Conservation (phyloP, 2,329 filamentous ascomycete species). For the Scolecobasidium constrictum region DNA sequence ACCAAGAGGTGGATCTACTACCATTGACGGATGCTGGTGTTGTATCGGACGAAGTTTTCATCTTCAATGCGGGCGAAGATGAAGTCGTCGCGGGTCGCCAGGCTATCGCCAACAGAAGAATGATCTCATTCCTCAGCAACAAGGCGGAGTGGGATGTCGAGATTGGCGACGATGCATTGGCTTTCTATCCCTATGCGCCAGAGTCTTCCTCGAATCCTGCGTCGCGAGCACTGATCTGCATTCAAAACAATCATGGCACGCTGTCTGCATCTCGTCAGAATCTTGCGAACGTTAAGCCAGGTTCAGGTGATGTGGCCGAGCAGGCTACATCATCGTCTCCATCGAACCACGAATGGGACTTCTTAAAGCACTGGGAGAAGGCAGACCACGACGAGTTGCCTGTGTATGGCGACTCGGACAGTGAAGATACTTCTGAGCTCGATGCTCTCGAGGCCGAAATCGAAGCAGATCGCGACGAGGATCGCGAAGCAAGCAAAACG, state of each 20-base stretch:
- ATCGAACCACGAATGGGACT: slow-evolving; percentile 14
- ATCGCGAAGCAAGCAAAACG: slow-evolving; percentile 14
- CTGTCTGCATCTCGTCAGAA: slow-evolving; percentile 3
- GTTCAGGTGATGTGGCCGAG: too few species aligned
- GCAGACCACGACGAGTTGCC: slow-evolving; percentile 37
- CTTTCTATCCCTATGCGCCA: slow-evolving; percentile 21
- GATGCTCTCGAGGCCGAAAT: slow-evolving; percentile 17
- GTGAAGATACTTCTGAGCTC: slow-evolving; percentile 18
- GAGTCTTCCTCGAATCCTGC: neutral
- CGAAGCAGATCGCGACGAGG: slow-evolving; percentile 32
- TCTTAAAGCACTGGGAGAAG: slow-evolving; percentile 33
- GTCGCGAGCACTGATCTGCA: neutral
- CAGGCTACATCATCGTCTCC: too few species aligned
- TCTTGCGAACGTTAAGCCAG: too few species aligned
- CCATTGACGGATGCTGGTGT: slow-evolving; percentile 4
- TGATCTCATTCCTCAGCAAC: slow-evolving; percentile 17
- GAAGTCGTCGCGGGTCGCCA: slow-evolving; percentile 12
- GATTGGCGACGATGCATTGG: slow-evolving; percentile 16
- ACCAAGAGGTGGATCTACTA: slow-evolving; percentile 1
- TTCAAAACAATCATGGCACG: too few species aligned
- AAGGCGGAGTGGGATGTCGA: slow-evolving; percentile 14
- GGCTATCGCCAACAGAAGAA: slow-evolving; percentile 18
- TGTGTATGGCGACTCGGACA: slow-evolving; percentile 44
- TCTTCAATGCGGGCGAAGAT: neutral
- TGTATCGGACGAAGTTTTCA: slow-evolving; percentile 13